phyloP scores from a whole-genome alignment of 2,329 filamentous ascomycete species.

The Cladosporium velox region DNA sequence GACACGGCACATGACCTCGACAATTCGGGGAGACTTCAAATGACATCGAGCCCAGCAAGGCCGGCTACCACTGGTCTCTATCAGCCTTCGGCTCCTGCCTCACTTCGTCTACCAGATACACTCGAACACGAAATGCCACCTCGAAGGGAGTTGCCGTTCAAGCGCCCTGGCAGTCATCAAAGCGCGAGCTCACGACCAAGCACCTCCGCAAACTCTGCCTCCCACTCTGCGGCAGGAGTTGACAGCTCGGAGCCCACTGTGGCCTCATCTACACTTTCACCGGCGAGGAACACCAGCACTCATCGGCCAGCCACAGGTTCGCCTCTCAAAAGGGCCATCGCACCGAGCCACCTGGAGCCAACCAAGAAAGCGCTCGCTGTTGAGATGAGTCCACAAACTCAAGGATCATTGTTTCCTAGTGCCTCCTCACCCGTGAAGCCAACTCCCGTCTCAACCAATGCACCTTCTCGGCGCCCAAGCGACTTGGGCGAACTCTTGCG shows the following conservation, averaged over 20 bases:
- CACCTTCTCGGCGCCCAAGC: conserved; percentile 9
- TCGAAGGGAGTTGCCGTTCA: conserved; percentile 34
- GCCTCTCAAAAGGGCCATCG: conserved; percentile 23
- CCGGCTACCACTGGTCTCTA: neutral
- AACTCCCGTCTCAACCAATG: neutral
- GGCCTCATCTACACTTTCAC: neutral
- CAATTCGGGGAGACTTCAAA: neutral
- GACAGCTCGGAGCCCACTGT: neutral
- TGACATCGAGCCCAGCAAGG: neutral
- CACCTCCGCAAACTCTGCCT: conserved; percentile 24
- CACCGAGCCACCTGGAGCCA: neutral
- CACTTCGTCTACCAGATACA: conserved; percentile 20
- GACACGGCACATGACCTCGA: neutral
- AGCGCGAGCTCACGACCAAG: conserved; percentile 27
- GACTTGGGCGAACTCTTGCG: conserved; percentile 26
- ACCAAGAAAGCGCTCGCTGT: conserved; percentile 15
- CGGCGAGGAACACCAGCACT: neutral
- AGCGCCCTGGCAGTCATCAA: conserved; percentile 36
- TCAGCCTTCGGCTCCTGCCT: neutral
- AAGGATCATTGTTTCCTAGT: neutral
- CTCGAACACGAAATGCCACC: conserved; percentile 28
- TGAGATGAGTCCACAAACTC: neutral
- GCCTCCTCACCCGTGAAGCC: neutral
- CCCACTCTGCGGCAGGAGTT: neutral
- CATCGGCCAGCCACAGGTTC: conserved; percentile 23